Conservation (phyloP, 352 stramenopile species). For the Phytophthora rubi region DNA sequence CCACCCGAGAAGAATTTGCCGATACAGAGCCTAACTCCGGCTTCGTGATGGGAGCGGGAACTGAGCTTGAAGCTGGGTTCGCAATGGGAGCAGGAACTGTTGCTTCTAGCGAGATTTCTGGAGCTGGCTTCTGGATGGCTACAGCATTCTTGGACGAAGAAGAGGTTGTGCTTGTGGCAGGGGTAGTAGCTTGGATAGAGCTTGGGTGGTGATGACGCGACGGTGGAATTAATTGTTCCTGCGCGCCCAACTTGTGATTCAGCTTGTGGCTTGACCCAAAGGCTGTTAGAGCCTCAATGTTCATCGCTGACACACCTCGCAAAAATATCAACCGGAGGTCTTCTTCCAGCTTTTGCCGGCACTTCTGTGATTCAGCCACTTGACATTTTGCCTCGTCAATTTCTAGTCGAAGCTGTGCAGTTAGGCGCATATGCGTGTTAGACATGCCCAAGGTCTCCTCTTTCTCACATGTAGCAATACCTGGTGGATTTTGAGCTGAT, state of each 20-base stretch:
- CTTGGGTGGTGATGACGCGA: conserved; percentile 6
- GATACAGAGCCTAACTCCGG: background rate
- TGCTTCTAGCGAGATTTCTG: background rate
- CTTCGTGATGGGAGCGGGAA: background rate
- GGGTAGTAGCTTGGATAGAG: background rate
- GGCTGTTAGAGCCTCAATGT: conserved; percentile 71
- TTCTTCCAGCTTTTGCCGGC: conserved; percentile 59
- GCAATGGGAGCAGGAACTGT: background rate
- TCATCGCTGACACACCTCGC: conserved; percentile 76
- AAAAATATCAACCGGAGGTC: conserved; percentile 73
- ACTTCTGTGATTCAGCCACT: conserved; percentile 45
- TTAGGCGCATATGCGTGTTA: conserved; percentile 6
- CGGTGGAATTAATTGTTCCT: conserved; percentile 5
- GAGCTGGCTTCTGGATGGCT: background rate
- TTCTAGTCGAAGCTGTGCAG: conserved; percentile 46
- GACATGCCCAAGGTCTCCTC: background rate
- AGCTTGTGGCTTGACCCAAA: conserved; percentile 63
- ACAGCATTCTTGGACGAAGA: background rate
- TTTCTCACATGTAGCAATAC: conserved; percentile 7
- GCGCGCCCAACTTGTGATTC: conserved; percentile 10
- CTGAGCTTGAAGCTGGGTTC: background rate
- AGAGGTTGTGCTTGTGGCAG: conserved; percentile 1
- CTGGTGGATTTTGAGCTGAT: conserved; percentile 53
- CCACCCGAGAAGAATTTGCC: background rate
- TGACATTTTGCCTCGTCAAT: conserved; percentile 45